Conservation (phyloP, 768 basidiomycete species). For the Leccinum pellstonianum region DNA sequence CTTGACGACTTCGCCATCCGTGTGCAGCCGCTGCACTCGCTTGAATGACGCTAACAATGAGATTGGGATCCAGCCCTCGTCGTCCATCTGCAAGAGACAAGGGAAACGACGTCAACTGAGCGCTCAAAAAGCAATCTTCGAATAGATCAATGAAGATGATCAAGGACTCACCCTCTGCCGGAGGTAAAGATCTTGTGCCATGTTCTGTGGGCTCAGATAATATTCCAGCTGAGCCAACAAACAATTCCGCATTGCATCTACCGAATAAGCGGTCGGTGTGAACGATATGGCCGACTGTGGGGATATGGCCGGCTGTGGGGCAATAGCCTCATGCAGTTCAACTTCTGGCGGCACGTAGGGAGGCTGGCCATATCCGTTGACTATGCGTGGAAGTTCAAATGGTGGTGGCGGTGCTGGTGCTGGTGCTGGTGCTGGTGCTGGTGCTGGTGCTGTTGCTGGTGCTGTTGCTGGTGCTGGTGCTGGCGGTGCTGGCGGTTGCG, state of each 20-base stretch:
- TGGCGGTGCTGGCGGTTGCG: neutral
- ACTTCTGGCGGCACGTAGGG: conserved; percentile 33
- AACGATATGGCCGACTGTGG: conserved; percentile 37
- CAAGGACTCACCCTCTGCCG: conserved; percentile 61
- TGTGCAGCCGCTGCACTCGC: conserved; percentile 69
- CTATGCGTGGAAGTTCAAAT: conserved; percentile 31
- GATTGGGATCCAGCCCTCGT: conserved; percentile 83
- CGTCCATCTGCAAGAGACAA: conserved; percentile 70
- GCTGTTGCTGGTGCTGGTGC: too few species aligned
- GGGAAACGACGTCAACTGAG: neutral
- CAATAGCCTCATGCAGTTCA: conserved; percentile 27
- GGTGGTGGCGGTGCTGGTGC: conserved; percentile 13
- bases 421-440: neutral
- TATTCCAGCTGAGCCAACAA: conserved; percentile 87
- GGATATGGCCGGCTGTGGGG: conserved; percentile 36
- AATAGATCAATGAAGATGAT: neutral
- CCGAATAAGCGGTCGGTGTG: conserved; percentile 48
- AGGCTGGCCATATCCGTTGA: conserved; percentile 31
- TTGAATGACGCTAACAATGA: conserved; percentile 83
- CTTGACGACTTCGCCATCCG: conserved; percentile 55
- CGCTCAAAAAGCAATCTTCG: neutral
- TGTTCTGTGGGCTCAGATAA: conserved; percentile 87
- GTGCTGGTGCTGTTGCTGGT: neutral
- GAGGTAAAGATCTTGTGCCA: conserved; percentile 84
- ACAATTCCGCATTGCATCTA: conserved; percentile 66